Evolutionary conservation across 2,329 filamentous ascomycete species (phyloP), one percentile per base, ranked within the genome.

Genomic region (Fusarium ambrosium): DNA sequence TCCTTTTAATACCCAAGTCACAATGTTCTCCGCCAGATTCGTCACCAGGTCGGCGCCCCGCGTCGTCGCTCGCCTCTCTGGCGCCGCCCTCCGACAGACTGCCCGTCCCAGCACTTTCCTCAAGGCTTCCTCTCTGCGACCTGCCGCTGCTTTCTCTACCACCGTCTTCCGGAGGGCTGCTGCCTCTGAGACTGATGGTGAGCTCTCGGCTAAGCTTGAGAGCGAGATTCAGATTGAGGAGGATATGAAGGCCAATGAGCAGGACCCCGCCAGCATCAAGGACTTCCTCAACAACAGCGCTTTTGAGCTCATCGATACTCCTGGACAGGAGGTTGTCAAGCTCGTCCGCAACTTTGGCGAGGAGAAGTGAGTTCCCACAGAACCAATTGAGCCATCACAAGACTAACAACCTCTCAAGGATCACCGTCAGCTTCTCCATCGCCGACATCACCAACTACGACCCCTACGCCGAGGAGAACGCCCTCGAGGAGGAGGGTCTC

Each of bases 251-350:
- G 89, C 92, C 76, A 88, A 90, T 71, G 91, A 94, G 80, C 90
- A 93, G 75, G 85, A 93, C 76, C 93, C 95, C 45, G 89, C 91
- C 73, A 94, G 92, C 82, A 90, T 98, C 83, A 92, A 95, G 86
- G 94, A 97, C 83, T 98, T 97, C 85, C 86, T 98, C 58, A 92
- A 96, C 81, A 96, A 94, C 86, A 92, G 92, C 81, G 90, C 92
- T 45, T 99, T 95, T 84, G 89, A 96, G 88, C 89, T 97, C 71
- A 88, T 94, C 80, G 97, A 99, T 84, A 91, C 89, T 36, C 88
- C 92, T 32, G 97, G 97, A 72, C 90, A 95, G 84, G 94, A 98
- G 86, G 95, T 98, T 78, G 94, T 99, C 77, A 89, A 93, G 80
- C 89, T 99, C 76, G 93, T 91, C 71, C 93, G 95, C 80, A 92